Evolutionary conservation across 2,329 filamentous ascomycete species (phyloP), one percentile per base, ranked within the genome.

Genomic region (Fusarium nurragi): DNA sequence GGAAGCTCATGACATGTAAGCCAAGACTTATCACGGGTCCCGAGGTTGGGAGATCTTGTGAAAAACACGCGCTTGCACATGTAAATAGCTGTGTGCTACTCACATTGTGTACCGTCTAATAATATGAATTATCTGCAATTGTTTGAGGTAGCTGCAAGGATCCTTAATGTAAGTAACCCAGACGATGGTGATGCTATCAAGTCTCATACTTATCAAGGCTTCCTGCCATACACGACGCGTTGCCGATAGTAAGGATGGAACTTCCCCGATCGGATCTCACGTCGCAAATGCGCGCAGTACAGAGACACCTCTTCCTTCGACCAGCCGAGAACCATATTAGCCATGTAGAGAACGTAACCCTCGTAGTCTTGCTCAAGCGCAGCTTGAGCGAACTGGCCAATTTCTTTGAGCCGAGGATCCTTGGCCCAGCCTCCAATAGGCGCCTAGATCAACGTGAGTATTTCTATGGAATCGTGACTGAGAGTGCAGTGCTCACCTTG

Each of bases 341-440:
- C 73, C 64, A 79, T 74, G 32, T 73, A 77, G 9, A 76, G 39
- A 3, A 73, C 65, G 18, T 70, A 73, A 0, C 77, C 77, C 41
- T 78, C 76, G 10, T 76, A 71, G 14, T 79, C 77, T 30, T 77
- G 75, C 7, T 77, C 73, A 2, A 79, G 64, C 1, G 75, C 73
- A 2, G 76, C 64, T 21, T 74, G 69, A 1, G 71, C 69, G 44
- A 74, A 79, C 21, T 63, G 68, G 0, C 68, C 68, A 19, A 70
- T 67, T 10, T 69, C 53, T 4, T 46, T 67, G 0, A 70, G 62
- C 1, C 38, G 41, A 10, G 53, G 12, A 0, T 69, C 63, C 12
- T 63, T 57, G 0, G 63, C 47, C 68, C 68, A 70, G 0, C 54
- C 54, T 11, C 68, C 65, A 7, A 70, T 67, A 1, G 68, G 68